Evolutionary conservation across 1,284 basidiomycete species (phyloP), one percentile per base, ranked within the genome.

Genomic region (Fomitiporia mediterranea): DNA sequence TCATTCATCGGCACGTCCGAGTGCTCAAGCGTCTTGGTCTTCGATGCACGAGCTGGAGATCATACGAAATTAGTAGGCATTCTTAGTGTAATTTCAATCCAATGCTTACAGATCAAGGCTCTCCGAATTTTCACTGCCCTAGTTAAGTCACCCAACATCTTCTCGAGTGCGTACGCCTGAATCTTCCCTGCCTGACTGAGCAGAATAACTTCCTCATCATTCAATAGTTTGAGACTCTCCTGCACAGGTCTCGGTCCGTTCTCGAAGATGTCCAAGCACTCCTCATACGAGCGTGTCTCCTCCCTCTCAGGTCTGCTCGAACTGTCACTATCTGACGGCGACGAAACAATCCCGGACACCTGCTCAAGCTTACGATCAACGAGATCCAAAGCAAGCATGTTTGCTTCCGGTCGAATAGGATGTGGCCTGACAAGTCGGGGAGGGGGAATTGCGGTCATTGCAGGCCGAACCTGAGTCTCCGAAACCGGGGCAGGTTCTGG

Each of bases 121-220:
- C 97, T 77, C 47, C 97, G 84, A 58, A 99, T 81, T 35, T 80
- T 73, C 3, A 99, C 96, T 35, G 96, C 95, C 28, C 96, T 77
- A 62, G 93, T 89, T 5, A 89, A 76, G 66, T 97, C 86, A 63
- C 88, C 89, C 34, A 98, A 74, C 46, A 91, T 82, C 78, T 98
- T 99, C 74, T 99, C 96, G 42, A 99, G 74, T 11, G 93, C 92
- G 70, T 99, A 98, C 5, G 91, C 81, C 0, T 92, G 88, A 62
- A 99, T 89, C 81, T 95, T 97, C 51, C 94, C 94, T 63, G 88
- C 88, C 73, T 98, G 92, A 7, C 89, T 84, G 28, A 99, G 78
- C 54, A 94, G 62, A 54, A 99, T 86, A 53, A 99, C 77, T 71
- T 99, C 96, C 68, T 99, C 96, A 66, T 99, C 94, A 49, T 83